Evolutionary conservation across 768 basidiomycete genomes (phyloP).

Genomic region (Amyloporia xantha): DNA sequence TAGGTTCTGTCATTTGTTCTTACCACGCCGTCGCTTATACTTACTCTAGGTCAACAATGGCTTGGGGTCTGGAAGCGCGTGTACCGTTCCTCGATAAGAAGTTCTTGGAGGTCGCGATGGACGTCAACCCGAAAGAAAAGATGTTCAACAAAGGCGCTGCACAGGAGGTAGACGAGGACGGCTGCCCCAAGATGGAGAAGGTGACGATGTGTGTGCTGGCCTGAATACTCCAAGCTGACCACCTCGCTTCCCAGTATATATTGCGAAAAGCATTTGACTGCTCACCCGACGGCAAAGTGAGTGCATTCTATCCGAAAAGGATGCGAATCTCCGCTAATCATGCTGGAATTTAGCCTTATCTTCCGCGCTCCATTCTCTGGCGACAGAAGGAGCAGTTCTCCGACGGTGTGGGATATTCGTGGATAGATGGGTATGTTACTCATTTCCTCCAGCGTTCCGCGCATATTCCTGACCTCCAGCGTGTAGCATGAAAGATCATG

Average conservation of each 20-base stretch:
- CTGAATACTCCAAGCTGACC: slow-evolving; percentile 1
- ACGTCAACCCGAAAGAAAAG: slow-evolving; percentile 81
- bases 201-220: slow-evolving; percentile 29
- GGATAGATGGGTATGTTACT: slow-evolving; percentile 83
- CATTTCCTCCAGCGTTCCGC: background rate
- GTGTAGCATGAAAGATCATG: slow-evolving; percentile 82
- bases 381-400: slow-evolving; percentile 99
- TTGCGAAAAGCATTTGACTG: slow-evolving; percentile 94
- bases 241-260: slow-evolving; percentile 59
- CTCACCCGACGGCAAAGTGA: slow-evolving; percentile 68
- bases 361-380: slow-evolving; percentile 93
- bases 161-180: slow-evolving; percentile 78
- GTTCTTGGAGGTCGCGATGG: slow-evolving; percentile 93
- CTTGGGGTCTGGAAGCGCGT: slow-evolving; percentile 97
- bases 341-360: slow-evolving; percentile 60
- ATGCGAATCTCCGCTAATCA: background rate
- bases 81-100: slow-evolving; percentile 98
- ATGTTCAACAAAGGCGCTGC: slow-evolving; percentile 77
- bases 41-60: slow-evolving; percentile 83
- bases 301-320: background rate
- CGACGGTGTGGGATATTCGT: slow-evolving; percentile 96
- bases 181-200: slow-evolving; percentile 93
- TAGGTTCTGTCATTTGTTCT: slow-evolving; percentile 26
- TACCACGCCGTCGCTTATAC: background rate
- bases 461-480: background rate